Evolutionary conservation across 331 rosid genomes (phyloP).

Genomic region (Quercus phellos): DNA sequence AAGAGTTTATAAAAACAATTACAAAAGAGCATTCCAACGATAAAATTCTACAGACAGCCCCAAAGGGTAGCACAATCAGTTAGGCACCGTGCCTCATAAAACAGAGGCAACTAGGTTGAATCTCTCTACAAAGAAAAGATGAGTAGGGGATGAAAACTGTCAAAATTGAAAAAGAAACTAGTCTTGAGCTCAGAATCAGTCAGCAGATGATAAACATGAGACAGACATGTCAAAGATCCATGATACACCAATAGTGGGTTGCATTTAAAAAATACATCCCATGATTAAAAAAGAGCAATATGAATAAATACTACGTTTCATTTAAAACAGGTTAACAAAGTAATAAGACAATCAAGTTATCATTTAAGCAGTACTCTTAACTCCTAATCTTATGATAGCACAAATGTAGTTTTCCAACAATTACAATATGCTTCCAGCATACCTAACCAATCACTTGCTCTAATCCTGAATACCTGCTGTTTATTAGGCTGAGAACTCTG

Average conservation of each 20-base stretch:
- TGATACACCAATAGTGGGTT: not conserved
- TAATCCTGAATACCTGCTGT: constrained; percentile 47
- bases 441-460: constrained; percentile 18
- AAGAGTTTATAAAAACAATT: not conserved
- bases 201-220: not conserved
- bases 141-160: not conserved
- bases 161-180: not conserved
- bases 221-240: constrained; percentile 2
- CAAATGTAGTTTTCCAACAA: not conserved
- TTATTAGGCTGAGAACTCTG: constrained; percentile 56
- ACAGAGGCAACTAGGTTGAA: too few species aligned
- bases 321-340: not conserved
- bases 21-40: not conserved
- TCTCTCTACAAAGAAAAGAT: too few species aligned
- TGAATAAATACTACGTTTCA: not conserved
- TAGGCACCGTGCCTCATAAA: too few species aligned
- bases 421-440: constrained; percentile 1
- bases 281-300: not conserved
- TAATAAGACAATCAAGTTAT: not conserved
- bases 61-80: not conserved
- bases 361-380: not conserved
- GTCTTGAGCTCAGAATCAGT: constrained; percentile 5
- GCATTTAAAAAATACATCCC: not conserved
- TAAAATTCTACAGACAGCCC: not conserved
- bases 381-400: not conserved